A percentile compares a stretch with the other conserved stretches of the same genome.
phyloP scores from a whole-genome alignment of 192 early-diverging fungal species.

The Cetraspora pellucida region DNA sequence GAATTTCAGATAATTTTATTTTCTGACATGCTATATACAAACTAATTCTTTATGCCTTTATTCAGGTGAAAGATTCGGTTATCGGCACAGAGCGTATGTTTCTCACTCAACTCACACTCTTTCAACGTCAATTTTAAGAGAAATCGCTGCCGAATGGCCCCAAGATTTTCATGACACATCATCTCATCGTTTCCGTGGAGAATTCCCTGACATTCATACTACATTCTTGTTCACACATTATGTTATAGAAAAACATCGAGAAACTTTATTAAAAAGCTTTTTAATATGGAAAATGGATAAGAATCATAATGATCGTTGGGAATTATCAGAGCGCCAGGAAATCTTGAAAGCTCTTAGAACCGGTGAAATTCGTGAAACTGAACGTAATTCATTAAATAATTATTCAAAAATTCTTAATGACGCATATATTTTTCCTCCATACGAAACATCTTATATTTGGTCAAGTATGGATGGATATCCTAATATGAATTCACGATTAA shows the following conservation, averaged over 20 bases:
- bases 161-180: conserved; percentile 37
- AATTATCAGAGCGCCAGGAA: conserved; percentile 37
- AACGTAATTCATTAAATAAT: background rate
- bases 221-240: conserved; percentile 46
- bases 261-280: conserved; percentile 43
- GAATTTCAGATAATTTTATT: no score
- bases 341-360: conserved; percentile 29
- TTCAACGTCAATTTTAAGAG: conserved; percentile 36
- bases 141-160: conserved; percentile 41
- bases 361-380: background rate
- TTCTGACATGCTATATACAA: background rate
- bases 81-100: conserved; percentile 38
- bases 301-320: conserved; percentile 38
- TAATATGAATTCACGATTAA: background rate
- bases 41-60: background rate
- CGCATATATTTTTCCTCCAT: background rate
- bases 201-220: conserved; percentile 35
- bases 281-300: conserved; percentile 40
- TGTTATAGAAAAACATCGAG: conserved; percentile 40
- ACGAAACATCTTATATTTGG: conserved; percentile 14
- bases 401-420: conserved; percentile 18
- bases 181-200: conserved; percentile 45
- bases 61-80: conserved; percentile 35
- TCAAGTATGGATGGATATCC: conserved; percentile 43
- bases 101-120: conserved; percentile 42